Conservation (phyloP, 23 red algal species). For the Gracilaria domingensis region DNA sequence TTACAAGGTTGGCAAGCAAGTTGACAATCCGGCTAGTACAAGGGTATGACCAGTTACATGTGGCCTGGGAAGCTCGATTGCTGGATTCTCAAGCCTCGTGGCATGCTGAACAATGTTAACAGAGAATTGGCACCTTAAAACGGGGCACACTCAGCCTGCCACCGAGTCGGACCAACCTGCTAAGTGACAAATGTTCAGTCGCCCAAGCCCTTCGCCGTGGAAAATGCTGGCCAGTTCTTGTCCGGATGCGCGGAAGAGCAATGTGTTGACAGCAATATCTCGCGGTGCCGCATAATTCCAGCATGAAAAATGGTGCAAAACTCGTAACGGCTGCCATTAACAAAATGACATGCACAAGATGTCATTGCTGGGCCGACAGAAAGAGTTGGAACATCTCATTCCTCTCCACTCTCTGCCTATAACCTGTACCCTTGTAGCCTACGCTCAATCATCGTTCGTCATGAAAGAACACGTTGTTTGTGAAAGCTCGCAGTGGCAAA, state of each 20-base stretch:
- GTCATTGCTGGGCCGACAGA: background rate
- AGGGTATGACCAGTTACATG: background rate
- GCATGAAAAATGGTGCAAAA: constrained; percentile 16
- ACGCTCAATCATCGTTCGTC: too few species aligned
- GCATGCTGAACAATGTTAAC: constrained; percentile 16
- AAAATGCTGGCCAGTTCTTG: background rate
- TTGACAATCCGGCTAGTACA: background rate
- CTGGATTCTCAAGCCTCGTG: background rate
- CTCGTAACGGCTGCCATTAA: background rate
- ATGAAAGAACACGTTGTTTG: too few species aligned
- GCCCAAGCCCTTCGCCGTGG: background rate
- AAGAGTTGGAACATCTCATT: background rate
- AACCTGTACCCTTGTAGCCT: too few species aligned
- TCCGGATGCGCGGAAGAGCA: background rate
- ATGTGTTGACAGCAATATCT: background rate
- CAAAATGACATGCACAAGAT: background rate
- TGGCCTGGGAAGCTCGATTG: background rate
- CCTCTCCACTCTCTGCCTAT: too few species aligned
- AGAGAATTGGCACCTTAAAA: background rate
- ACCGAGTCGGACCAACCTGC: background rate
- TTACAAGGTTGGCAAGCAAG: background rate
- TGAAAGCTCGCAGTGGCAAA: too few species aligned
- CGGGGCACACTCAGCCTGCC: background rate
- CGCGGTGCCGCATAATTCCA: constrained; percentile 5
- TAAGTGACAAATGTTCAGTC: background rate